These are phyloP conservation scores for Mucor lusitanicus DNA, from an alignment of 371 early-diverging fungal species.

Conservation along the genomic window DNA sequence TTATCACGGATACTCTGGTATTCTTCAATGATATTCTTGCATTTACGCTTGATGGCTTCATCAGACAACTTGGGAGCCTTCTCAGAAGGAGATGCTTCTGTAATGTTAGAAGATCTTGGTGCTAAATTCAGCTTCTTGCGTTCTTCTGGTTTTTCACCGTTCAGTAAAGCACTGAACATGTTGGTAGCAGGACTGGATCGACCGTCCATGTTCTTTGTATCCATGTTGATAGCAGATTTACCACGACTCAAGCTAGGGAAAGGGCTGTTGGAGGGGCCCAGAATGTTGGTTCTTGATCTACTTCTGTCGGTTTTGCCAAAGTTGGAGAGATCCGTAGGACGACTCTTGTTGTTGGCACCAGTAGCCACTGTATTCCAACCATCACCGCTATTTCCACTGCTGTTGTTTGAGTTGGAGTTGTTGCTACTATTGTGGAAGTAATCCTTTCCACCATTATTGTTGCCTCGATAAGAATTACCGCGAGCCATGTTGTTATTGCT, in stretches of 20 bases:
- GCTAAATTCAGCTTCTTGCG: constrained; percentile 40
- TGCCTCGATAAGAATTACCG: constrained; percentile 63
- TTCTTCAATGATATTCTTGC: constrained; percentile 72
- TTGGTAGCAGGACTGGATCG: constrained; percentile 49
- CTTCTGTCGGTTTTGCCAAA: constrained; percentile 81
- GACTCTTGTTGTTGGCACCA: constrained; percentile 43
- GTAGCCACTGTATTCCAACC: constrained; percentile 75
- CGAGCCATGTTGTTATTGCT: constrained; percentile 52
- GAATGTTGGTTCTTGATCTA: constrained; percentile 53
- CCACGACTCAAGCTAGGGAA: constrained; percentile 51
- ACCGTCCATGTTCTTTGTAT: constrained; percentile 30
- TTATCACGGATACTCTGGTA: constrained; percentile 62
- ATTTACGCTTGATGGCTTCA: constrained; percentile 63
- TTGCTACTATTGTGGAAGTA: constrained; percentile 11
- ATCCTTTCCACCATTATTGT: constrained; percentile 32
- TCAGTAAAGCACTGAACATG: constrained; percentile 58
- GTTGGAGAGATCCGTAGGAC: constrained; percentile 68
- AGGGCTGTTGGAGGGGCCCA: constrained; percentile 64
- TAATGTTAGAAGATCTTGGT: constrained; percentile 17
- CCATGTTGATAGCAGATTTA: constrained; percentile 31
- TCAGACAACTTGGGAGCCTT: constrained; percentile 41
- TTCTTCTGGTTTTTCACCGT: constrained; percentile 33
- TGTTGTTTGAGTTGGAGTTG: constrained; percentile 1
- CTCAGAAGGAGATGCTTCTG: not conserved
- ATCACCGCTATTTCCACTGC: constrained; percentile 38